Evolutionary conservation across 2,329 filamentous ascomycete genomes (phyloP), one percentile per base, ranked within the genome.

Genomic region (Periconia macrospinosa): DNA sequence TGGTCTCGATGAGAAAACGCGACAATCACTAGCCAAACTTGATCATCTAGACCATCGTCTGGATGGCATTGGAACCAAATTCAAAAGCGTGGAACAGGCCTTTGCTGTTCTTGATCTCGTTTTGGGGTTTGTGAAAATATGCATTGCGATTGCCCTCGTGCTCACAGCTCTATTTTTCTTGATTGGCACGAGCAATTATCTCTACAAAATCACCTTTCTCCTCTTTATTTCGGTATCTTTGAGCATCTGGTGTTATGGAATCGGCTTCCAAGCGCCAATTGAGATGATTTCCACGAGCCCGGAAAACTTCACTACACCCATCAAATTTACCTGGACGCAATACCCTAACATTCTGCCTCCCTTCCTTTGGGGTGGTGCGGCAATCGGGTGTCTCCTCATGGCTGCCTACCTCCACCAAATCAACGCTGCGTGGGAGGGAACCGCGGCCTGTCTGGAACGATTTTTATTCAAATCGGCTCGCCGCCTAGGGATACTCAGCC

Each of bases 41-140:
- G 35, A 49, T 19, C 33, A 20, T 37, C 35, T 55, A 10, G 40
- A 52, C 20, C 41, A 52, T 5, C 41, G 46, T 11, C 30, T 55
- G 1, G 49, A 50, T 20, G 43, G 17, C 30, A 46, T 55, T 23
- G 53, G 49, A 13, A 40, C 42, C 11, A 50, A 45, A 15, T 45
- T 50, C 30, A 45, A 50, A 40, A 30, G 40, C 18, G 30, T 50
- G 10, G 48, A 50, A 30, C 48, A 30, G 9, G 42, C 42, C 10
- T 50, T 50, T 30, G 41, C 41, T 18, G n/a, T 45, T 41, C 17
- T 50, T 9, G 48, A 41, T 19, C 13, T 18, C 17, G 10, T 50
- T 3, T n/a, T 50, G 15, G 41, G 41, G 10, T 30, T 45, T n/a
- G 30, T n/a, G 3, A 45, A 35, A 27, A 27, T 44, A 11, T 49